phyloP scores from a whole-genome alignment of 176 grass and related monocot species.

The Oryza australiensis region DNA sequence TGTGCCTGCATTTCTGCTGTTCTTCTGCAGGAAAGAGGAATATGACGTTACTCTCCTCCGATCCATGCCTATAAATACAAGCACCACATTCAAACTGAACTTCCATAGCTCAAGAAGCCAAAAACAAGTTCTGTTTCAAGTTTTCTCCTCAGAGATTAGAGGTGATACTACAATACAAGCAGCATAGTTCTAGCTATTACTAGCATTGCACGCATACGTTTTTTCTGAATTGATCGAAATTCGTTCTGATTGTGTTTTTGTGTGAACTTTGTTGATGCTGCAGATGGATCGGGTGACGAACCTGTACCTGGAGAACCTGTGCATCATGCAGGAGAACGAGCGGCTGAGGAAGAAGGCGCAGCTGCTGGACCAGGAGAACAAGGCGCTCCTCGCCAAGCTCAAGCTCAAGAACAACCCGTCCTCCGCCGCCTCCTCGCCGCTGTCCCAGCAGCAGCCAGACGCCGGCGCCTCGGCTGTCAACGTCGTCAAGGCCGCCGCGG shows the following conservation, averaged over 20 bases:
- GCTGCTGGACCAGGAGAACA: conserved; percentile 68
- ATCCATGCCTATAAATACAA: conserved; percentile 18
- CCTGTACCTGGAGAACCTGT: conserved; percentile 60
- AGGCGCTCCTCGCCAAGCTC: conserved; percentile 55
- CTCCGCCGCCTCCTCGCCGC: neutral
- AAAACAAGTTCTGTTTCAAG: neutral
- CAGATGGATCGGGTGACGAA: conserved; percentile 48
- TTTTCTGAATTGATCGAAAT: neutral
- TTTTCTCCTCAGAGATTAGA: neutral
- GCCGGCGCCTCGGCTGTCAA: neutral
- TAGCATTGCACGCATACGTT: no score
- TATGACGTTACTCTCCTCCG: neutral
- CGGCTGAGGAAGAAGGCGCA: conserved; percentile 49
- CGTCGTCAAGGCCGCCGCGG: neutral
- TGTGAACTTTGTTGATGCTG: neutral
- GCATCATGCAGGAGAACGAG: conserved; percentile 77
- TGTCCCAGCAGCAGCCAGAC: neutral
- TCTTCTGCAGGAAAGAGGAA: neutral
- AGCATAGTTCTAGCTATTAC: neutral
- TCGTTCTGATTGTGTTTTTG: neutral
- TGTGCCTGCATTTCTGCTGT: no score
- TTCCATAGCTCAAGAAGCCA: neutral
- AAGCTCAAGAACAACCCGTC: conserved; percentile 1
- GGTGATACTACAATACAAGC: neutral
- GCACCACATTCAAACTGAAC: neutral